Percentiles rank a stretch among this genome's conserved stretches.
Conservation (phyloP, 2,329 filamentous ascomycete genomes). For the Colletotrichum sp. region DNA sequence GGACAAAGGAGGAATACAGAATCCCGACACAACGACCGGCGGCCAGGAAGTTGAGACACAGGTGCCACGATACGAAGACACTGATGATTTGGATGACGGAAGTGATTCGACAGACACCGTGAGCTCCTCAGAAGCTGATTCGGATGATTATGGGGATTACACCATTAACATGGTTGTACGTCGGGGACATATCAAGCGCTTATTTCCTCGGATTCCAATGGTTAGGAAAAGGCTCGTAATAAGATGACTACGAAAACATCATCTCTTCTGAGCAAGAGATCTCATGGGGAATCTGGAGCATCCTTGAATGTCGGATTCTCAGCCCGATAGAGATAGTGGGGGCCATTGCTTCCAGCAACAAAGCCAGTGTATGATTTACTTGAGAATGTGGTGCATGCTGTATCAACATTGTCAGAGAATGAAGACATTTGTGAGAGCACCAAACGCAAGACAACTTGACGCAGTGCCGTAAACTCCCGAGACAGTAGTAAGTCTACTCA, state of each 20-base stretch:
- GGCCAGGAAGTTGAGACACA: too few relatives aligned
- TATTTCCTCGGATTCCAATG: neutral
- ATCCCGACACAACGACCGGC: too few relatives aligned
- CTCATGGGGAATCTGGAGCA: neutral
- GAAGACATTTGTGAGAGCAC: neutral
- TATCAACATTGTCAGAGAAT: neutral
- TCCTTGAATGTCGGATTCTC: accelerated
- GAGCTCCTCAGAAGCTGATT: neutral
- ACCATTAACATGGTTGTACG: neutral
- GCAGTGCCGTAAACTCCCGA: too few relatives aligned
- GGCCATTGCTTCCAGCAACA: neutral
- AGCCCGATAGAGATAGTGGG: neutral
- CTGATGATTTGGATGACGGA: neutral
- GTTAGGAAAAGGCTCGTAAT: neutral
- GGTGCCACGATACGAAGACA: neutral
- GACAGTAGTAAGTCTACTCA: too few relatives aligned
- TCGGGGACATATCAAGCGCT: neutral
- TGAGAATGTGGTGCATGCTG: too few relatives aligned
- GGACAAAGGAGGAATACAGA: accelerated
- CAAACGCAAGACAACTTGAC: too few relatives aligned
- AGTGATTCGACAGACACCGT: accelerated
- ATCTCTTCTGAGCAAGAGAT: neutral
- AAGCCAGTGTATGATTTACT: too few relatives aligned
- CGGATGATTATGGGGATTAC: neutral
- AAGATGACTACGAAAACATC: neutral